Evolutionary conservation across 2,329 filamentous ascomycete genomes (phyloP).

Genomic region (Aspergillus ruber): DNA sequence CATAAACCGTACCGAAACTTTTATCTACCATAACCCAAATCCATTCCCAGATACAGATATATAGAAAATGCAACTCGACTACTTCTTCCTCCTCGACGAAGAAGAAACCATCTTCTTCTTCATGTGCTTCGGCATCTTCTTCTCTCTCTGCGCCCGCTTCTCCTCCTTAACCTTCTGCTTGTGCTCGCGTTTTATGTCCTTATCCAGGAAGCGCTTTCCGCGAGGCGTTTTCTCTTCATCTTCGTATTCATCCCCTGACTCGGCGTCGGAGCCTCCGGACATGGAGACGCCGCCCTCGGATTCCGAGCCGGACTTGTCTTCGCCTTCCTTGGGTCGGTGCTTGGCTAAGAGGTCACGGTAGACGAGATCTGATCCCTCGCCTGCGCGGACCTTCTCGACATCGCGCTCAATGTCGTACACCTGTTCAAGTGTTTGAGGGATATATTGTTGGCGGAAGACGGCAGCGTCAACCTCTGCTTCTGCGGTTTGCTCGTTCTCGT

Average conservation of each 20-base stretch:
- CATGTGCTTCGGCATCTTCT: slow-evolving; percentile 92
- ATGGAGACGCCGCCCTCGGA: slow-evolving; percentile 30
- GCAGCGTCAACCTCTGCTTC: slow-evolving; percentile 71
- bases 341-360: slow-evolving; percentile 80
- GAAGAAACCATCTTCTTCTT: slow-evolving; percentile 60
- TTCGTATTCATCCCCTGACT: slow-evolving; percentile 45
- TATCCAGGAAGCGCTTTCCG: slow-evolving; percentile 83
- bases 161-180: slow-evolving; percentile 91
- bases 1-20: not conserved
- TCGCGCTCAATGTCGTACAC: slow-evolving; percentile 96
- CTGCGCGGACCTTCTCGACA: slow-evolving; percentile 66
- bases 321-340: slow-evolving; percentile 37
- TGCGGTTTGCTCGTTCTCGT: slow-evolving; percentile 47
- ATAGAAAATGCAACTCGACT: slow-evolving; percentile 3
- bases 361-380: slow-evolving; percentile 68
- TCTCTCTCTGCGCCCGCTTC: slow-evolving; percentile 85
- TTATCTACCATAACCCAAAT: not conserved
- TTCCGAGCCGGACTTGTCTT: slow-evolving; percentile 29
- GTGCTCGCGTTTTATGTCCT: slow-evolving; percentile 81
- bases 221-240: slow-evolving; percentile 54
- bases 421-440: slow-evolving; percentile 89
- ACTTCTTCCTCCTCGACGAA: slow-evolving; percentile 33
- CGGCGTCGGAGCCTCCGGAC: slow-evolving; percentile 22
- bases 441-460: slow-evolving; percentile 93
- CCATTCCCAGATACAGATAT: not conserved